Evolutionary conservation across 495 filamentous ascomycete species (phyloP), one percentile per base, ranked within the genome.

Genomic region (Neurospora sp.): DNA sequence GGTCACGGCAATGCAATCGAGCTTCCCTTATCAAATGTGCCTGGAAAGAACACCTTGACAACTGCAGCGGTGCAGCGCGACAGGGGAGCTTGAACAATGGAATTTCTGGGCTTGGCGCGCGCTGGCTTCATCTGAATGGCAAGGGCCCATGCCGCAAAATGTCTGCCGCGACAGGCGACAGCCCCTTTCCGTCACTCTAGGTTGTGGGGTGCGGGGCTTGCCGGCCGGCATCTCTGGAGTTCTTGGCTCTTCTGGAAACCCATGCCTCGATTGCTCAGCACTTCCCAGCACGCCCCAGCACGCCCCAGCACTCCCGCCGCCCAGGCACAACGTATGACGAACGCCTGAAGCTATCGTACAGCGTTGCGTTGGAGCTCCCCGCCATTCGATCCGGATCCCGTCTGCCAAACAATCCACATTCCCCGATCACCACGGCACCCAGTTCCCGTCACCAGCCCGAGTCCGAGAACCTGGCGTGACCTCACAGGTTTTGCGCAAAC

Each of bases 1-100:
- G 53, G 27, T 0, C 53, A 37, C 53, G 6, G 53, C 53, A 66
- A 16, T 9, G 53, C 18, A 35, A 66, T 66, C 27, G 27, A 31
- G 27, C 53, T 61, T 61, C 27, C 53, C 53, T 66, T 35, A 35
- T 66, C 53, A 66, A 66, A 66, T 61, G 14, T 69, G 18, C 53
- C 71, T 37, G 76, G 75, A 81, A 81, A 81, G 79, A 81, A 81
- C 79, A 81, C 74, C 78, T 81, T 75, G 79, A 79, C 79, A 79
- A 72, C 70, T 74, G 71, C 39, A 35, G 27, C 27, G 22, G 48
- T 59, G 53, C 53, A 61, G 22, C 53, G 53, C 53, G 53, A 27
- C 53, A 66, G 53, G 53, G 27, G 53, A 66, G 53, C 53, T 35
- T 66, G 53, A 61, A 66, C 53, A 71, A 72, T 40, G 37, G 40